Evolutionary conservation across 129 eudicot genomes (phyloP).

Genomic region (Artemisia annua): DNA sequence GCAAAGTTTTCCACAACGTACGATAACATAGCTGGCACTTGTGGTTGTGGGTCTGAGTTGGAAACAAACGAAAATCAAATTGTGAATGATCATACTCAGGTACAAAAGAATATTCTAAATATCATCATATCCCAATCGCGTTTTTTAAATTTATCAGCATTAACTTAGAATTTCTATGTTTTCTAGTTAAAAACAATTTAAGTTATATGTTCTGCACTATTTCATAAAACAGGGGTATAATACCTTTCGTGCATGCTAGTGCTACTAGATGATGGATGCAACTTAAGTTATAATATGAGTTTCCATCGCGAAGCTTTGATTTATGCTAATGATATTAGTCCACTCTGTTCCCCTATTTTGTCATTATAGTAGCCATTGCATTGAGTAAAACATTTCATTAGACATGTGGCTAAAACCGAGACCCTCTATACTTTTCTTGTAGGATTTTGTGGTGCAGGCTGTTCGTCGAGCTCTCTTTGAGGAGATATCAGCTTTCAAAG

Average conservation of each 20-base stretch:
- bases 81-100: constrained; percentile 80
- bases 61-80: constrained; percentile 31
- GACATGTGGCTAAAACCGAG: constrained; percentile 6
- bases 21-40: neutral
- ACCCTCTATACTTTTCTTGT: constrained; percentile 6
- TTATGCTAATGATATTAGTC: too few species aligned
- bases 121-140: neutral
- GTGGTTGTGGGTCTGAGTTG: constrained; percentile 14
- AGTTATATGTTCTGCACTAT: neutral
- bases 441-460: constrained; percentile 61
- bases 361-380: too few species aligned
- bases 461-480: constrained; percentile 58
- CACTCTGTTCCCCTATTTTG: too few species aligned
- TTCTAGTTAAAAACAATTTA: neutral
- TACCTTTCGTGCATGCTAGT: too few species aligned
- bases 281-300: too few species aligned
- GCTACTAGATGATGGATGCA: too few species aligned
- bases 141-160: neutral
- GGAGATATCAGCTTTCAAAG: constrained; percentile 47
- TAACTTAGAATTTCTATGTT: neutral
- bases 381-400: neutral
- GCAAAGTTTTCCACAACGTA: constrained; percentile 34
- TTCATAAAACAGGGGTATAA: too few species aligned
- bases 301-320: too few species aligned
- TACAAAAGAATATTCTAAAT: constrained; percentile 7